Evolutionary conservation across 495 filamentous ascomycete genomes (phyloP).

Genomic region (Penicillium goetzii): DNA sequence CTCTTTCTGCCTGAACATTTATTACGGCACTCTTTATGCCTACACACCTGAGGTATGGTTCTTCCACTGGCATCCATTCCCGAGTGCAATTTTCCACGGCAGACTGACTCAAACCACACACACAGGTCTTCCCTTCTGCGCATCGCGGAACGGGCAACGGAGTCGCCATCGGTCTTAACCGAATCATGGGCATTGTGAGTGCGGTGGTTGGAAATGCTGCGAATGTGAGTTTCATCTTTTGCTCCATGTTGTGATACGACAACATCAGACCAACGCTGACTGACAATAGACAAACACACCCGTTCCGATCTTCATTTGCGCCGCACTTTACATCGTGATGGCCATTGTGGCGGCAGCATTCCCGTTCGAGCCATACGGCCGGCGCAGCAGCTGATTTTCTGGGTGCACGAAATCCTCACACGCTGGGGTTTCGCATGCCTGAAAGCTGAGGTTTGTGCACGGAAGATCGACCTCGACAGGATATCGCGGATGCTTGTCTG

Average conservation of each 20-base stretch:
- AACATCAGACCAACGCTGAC: background rate
- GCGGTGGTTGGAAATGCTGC: slow-evolving; percentile 65
- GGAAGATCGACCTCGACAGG: no score
- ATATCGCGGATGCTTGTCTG: no score
- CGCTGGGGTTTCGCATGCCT: no score
- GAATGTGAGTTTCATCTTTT: slow-evolving; percentile 36
- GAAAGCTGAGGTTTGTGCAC: no score
- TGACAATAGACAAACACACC: slow-evolving; percentile 51
- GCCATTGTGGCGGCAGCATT: slow-evolving; percentile 61
- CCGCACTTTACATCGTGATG: slow-evolving; percentile 67
- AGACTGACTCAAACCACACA: background rate
- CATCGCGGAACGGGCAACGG: slow-evolving; percentile 74
- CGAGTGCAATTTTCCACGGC: background rate
- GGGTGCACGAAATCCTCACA: background rate
- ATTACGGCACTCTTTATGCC: slow-evolving; percentile 74
- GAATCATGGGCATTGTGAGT: slow-evolving; percentile 72
- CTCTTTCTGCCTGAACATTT: slow-evolving; percentile 69
- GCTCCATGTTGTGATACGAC: background rate
- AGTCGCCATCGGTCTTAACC: slow-evolving; percentile 67
- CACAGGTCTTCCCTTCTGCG: slow-evolving; percentile 57
- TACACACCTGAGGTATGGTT: slow-evolving; percentile 51
- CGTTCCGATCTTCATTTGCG: slow-evolving; percentile 71
- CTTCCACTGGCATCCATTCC: background rate
- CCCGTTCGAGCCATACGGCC: slow-evolving; percentile 73
- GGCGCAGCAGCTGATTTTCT: slow-evolving; percentile 58